phyloP scores from a whole-genome alignment of 2,329 filamentous ascomycete genomes.

The Monosporascus ibericus region DNA sequence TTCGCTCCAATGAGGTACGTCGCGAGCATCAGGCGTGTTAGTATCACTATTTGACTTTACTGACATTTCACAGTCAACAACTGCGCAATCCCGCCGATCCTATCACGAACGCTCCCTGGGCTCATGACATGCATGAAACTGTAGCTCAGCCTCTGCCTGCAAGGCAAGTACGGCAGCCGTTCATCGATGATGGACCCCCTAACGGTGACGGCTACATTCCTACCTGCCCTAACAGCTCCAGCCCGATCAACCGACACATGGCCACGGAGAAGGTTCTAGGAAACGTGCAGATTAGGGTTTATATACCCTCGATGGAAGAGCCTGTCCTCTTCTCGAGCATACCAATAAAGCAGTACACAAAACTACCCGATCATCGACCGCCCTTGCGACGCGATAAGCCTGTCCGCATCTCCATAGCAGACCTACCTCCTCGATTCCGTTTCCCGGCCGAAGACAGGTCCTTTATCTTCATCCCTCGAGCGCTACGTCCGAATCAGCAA shows the following conservation, averaged over 20 bases:
- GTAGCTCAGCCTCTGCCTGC: conserved; percentile 41
- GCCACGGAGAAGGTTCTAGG: conserved; percentile 80
- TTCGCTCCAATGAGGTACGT: conserved; percentile 61
- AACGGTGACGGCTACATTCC: conserved; percentile 50
- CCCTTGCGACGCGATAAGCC: conserved; percentile 94
- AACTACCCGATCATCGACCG: conserved; percentile 88
- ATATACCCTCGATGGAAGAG: conserved; percentile 67
- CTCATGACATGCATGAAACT: conserved; percentile 87
- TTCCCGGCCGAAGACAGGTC: conserved; percentile 86
- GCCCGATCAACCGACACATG: conserved; percentile 68
- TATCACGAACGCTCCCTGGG: conserved; percentile 72
- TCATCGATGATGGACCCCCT: conserved; percentile 43
- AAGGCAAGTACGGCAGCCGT: conserved; percentile 36
- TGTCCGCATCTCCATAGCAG: conserved; percentile 84
- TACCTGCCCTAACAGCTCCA: conserved; percentile 51
- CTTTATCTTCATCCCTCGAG: conserved; percentile 96
- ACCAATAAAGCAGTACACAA: conserved; percentile 84
- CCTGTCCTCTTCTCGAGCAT: conserved; percentile 68
- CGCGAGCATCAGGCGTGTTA: conserved; percentile 5
- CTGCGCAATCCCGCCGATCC: conserved; percentile 49
- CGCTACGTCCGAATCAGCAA: conserved; percentile 88
- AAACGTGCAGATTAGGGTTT: conserved; percentile 79
- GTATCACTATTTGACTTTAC: conserved; percentile 1
- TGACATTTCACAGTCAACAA: conserved; percentile 23
- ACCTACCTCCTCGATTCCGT: conserved; percentile 75